Base-by-base conservation (phyloP, 306 rosid genomes). In the Oxytropis ochrocephala region DNA sequence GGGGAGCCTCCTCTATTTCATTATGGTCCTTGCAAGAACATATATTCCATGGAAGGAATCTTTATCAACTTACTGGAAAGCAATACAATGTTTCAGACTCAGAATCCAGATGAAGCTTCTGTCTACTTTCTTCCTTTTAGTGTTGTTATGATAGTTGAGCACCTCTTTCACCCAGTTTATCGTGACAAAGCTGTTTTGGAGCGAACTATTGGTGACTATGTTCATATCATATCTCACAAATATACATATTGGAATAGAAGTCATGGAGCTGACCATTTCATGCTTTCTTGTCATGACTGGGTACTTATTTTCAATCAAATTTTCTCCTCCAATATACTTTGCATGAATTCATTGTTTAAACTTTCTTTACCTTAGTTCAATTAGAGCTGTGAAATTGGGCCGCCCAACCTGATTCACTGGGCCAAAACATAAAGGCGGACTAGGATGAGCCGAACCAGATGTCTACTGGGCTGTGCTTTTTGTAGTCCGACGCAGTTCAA, bases 261-360 rank as follows among this genome's bases (percentile, higher is more conserved):
- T 62, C 58, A 65, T 76, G 88, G 92, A 32, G 92, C 92, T 67
- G 92, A 84, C 43, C 89, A 85, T 73, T 83, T 85, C 84, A 80
- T 85, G 86, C 87, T 82, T 49, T 84, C 92, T 48, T 82, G 89
- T 51, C 89, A 87, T 73, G 87, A 87, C 19, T 87, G 89, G 89
- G 92, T 87, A 85, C 5, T 43, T 60, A n/a, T 61, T 65, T 44
- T 64, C 57, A 9, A 9, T 53, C 27, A 53, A 21, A 6, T 3
- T 11, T 33, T 16, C 5, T 13, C 8, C 21, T n/a, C n/a, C 30
- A 21, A 9, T n/a, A 19, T 52, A 21, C 11, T 38, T 8, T 64
- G 41, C 55, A 30, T 17, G 7, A 4, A 35, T 5, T 35, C n/a
- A 58, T 57, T 11, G 7, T 32, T 57, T 32, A 53, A 24, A 24